Evolutionary conservation across 257 asterid genomes (phyloP), one percentile per base, ranked within the genome.

Genomic region (Jaltomata sinuosa): DNA sequence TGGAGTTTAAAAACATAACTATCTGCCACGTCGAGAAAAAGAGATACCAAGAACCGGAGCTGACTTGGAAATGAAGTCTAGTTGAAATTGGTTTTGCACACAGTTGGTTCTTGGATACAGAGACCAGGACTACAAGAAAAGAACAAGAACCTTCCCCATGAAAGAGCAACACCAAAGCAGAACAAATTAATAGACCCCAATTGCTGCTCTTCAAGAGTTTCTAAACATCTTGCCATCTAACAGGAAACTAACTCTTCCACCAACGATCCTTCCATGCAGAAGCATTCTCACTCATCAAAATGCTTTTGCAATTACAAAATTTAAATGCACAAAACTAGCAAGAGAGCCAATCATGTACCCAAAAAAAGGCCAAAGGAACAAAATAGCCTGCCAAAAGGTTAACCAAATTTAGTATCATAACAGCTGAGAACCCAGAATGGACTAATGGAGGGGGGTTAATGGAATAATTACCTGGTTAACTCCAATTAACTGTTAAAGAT

Each of bases 371-470:
- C 89, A 77, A 88, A 86, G 87, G 87, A 87, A 86, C 89, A 91
- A 89, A 85, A 90, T 87, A 85, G 93, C 96, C 97, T 93, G 94
- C 93, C 96, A 93, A 90, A 93, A 93, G 89, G 87, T 86, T 82
- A 89, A 89, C 82, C 85, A 80, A 84, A 85, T 92, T n/a, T 90
- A 92, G 92, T 89, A 92, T 50, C 67, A 84, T 81, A 83, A 69
- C 69, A 52, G 84, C 54, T 40, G 71, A 69, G 86, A 84, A 49
- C 61, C 57, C 11, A 36, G 68, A 80, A 84, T 62, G 65, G 42
- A 85, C 85, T n/a, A 49, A 8, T 85, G 57, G 83, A 80, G 42
- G 52, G 52, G 86, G 45, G 64, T 69, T 82, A 82, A 83, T 82
- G 45, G 72, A 27, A 88, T 85, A 87, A 87, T 91, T 91, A 92